These are phyloP conservation scores for Haematococcus sp. DNA, from an alignment of 139 green algal genomes.

Conservation along the genomic window DNA sequence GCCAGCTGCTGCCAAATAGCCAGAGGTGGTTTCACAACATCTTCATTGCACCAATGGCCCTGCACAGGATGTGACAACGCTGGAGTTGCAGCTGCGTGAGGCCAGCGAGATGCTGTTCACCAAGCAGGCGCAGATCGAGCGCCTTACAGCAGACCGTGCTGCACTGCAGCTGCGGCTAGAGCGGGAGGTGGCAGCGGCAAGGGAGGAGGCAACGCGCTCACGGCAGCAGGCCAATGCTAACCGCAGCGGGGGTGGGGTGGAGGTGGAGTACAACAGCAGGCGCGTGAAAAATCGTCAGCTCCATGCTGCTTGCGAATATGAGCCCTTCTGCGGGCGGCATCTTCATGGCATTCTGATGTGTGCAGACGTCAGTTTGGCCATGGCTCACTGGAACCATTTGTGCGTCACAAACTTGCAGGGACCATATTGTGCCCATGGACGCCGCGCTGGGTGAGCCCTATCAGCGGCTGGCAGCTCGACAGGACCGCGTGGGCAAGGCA, in stretches of 20 bases:
- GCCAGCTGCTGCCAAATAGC: too few relatives aligned
- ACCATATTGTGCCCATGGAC: constrained; percentile 67
- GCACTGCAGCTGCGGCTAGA: constrained; percentile 68
- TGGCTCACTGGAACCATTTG: too few relatives aligned
- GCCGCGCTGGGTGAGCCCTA: constrained; percentile 66
- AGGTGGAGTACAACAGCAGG: too few relatives aligned
- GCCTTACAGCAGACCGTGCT: constrained; percentile 56
- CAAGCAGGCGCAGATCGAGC: constrained; percentile 76
- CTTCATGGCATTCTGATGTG: too few relatives aligned
- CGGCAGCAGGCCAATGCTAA: neutral
- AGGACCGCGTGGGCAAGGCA: constrained; percentile 8
- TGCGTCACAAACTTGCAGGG: too few relatives aligned
- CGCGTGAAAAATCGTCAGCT: too few relatives aligned
- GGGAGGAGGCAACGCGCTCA: constrained; percentile 37
- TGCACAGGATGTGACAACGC: constrained; percentile 30
- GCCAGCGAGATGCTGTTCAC: constrained; percentile 61
- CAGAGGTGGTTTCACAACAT: too few relatives aligned
- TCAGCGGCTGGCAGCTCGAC: constrained; percentile 31
- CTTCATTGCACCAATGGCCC: neutral
- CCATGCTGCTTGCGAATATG: too few relatives aligned
- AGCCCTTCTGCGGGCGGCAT: too few relatives aligned
- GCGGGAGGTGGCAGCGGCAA: constrained; percentile 49
- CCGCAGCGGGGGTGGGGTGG: too few relatives aligned
- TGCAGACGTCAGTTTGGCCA: too few relatives aligned
- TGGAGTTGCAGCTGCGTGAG: constrained; percentile 65